Evolutionary conservation across 106 monocot genomes (phyloP).

Genomic region (Gastrodia elata): DNA sequence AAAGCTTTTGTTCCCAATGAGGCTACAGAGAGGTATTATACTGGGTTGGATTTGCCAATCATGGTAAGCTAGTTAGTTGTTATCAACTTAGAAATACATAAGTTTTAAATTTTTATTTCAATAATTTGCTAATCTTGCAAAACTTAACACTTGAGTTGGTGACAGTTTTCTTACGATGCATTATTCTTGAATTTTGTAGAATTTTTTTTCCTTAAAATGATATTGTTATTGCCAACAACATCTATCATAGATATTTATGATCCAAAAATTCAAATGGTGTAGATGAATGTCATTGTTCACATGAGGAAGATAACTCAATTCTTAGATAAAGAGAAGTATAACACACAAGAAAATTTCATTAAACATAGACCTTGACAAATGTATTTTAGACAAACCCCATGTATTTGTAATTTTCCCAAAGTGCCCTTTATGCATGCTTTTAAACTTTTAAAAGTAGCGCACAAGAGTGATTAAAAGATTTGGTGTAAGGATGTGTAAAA

Average conservation of each 20-base stretch:
- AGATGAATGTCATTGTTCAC: background rate
- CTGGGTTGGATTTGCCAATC: conserved; percentile 39
- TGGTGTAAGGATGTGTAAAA: background rate
- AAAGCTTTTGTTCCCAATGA: conserved; percentile 43
- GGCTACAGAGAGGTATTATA: conserved; percentile 33
- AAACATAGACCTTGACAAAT: background rate
- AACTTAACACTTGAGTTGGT: background rate
- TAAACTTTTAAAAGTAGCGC: background rate
- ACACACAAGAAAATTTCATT: background rate
- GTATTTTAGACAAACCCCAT: background rate
- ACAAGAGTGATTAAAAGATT: background rate
- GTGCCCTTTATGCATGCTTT: background rate
- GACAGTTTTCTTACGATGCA: background rate
- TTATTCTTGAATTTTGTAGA: background rate
- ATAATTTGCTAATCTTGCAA: background rate
- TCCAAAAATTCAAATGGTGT: background rate
- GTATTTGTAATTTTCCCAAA: background rate
- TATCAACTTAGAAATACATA: background rate
- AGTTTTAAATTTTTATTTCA: background rate
- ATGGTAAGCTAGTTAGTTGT: conserved; percentile 26
- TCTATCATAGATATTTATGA: background rate
- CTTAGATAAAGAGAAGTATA: background rate
- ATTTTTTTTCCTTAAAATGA: background rate
- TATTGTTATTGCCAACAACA: background rate
- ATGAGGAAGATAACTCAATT: background rate